phyloP scores from a whole-genome alignment of 2,329 filamentous ascomycete species.

The Mollisia scopiformis region DNA sequence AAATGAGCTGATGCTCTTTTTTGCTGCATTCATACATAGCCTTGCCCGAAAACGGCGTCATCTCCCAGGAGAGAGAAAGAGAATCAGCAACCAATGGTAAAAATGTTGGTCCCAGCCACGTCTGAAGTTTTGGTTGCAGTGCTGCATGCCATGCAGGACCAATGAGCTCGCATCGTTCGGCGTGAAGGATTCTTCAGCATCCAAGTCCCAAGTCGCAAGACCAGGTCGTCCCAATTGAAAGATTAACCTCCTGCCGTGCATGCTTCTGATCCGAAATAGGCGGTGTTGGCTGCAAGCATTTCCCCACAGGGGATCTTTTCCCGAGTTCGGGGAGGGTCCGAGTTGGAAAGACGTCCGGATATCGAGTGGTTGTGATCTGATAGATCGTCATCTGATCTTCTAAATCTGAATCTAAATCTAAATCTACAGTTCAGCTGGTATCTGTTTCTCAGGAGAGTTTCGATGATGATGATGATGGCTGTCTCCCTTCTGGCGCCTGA shows the following conservation, averaged over 20 bases:
- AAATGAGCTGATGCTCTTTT: background rate
- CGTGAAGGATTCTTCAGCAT: constrained; percentile 1
- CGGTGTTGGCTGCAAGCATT: background rate
- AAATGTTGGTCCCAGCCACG: background rate
- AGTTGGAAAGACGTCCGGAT: background rate
- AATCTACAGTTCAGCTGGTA: too few species aligned
- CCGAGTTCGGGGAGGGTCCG: background rate
- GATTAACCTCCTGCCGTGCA: background rate
- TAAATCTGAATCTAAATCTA: too few species aligned
- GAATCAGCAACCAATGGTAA: background rate
- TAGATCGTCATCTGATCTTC: background rate
- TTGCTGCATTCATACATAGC: background rate
- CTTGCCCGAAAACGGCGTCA: background rate
- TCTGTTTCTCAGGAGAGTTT: too few species aligned
- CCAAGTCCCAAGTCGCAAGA: background rate
- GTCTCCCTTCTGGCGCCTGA: background rate
- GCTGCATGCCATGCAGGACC: background rate
- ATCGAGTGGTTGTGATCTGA: background rate
- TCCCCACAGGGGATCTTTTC: background rate
- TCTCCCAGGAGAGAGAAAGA: background rate
- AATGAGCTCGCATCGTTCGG: background rate
- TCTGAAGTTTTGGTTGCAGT: background rate
- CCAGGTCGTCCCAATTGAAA: background rate
- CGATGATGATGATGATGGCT: too few species aligned
- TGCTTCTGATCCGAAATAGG: background rate